These are phyloP conservation scores for Neurospora tetraspora DNA, from an alignment of 495 filamentous ascomycete species.

Conservation along the genomic window DNA sequence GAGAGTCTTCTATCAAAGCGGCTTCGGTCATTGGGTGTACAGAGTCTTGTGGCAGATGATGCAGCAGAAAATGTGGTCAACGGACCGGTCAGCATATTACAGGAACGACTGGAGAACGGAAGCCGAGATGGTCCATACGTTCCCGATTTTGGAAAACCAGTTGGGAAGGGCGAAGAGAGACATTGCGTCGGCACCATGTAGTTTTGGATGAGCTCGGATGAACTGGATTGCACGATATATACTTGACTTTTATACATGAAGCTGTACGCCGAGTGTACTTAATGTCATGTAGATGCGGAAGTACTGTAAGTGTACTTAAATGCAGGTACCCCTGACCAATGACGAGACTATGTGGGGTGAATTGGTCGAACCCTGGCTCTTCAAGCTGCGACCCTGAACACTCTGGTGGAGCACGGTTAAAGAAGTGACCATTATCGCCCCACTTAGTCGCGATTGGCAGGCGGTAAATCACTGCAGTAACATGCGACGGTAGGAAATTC, in stretches of 20 bases:
- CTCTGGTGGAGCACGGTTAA: not conserved
- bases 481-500: conserved; percentile 6
- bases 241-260: not conserved
- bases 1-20: conserved; percentile 37
- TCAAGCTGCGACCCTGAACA: not conserved
- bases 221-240: not conserved
- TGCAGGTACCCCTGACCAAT: not conserved
- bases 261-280: not conserved
- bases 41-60: not conserved
- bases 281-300: not conserved
- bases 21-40: conserved; percentile 31
- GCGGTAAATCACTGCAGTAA: conserved; percentile 18
- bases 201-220: not conserved
- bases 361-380: not conserved
- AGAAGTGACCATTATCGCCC: conserved; percentile 4
- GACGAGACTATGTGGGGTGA: not conserved
- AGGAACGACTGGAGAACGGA: not conserved
- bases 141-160: not conserved
- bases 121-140: not conserved
- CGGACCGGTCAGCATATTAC: not conserved
- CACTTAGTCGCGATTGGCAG: conserved; percentile 10
- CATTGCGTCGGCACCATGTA: not conserved
- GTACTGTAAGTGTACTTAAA: not conserved
- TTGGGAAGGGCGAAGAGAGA: not conserved
- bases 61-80: not conserved